phyloP scores from a whole-genome alignment of 2,329 filamentous ascomycete genomes.

The Fusarium verticillioides region DNA sequence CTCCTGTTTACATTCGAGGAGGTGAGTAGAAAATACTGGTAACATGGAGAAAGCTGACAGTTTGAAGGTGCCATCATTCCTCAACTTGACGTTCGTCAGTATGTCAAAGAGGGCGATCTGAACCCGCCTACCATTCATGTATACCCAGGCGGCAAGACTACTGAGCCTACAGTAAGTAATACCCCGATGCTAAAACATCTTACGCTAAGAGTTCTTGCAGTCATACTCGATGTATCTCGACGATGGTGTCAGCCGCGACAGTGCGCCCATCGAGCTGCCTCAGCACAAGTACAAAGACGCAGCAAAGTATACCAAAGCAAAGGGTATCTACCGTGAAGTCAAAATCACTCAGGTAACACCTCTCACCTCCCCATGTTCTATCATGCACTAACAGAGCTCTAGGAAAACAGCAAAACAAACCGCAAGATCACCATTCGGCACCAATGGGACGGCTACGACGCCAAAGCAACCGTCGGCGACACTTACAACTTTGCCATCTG shows the following conservation, averaged over 20 bases:
- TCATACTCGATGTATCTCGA: conserved; percentile 8
- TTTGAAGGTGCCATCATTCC: conserved; percentile 1
- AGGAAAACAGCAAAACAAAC: not conserved
- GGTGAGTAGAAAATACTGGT: rapidly evolving
- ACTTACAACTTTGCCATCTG: not conserved
- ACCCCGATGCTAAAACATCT: rapidly evolving
- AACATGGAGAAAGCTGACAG: not conserved
- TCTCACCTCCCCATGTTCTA: too few species aligned
- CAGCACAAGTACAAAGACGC: not conserved
- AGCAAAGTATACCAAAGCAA: not conserved
- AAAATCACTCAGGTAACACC: not conserved
- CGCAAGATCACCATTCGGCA: not conserved
- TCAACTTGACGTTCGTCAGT: not conserved
- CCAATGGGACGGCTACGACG: not conserved
- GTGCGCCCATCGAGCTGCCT: not conserved
- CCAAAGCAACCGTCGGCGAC: not conserved
- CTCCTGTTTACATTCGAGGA: not conserved
- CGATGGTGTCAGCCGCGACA: not conserved
- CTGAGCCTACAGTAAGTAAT: not conserved
- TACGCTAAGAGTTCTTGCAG: not conserved
- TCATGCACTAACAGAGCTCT: rapidly evolving
- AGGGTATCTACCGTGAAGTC: not conserved
- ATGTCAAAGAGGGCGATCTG: not conserved
- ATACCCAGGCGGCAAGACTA: not conserved
- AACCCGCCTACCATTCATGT: not conserved